Evolutionary conservation across 225 moss, liverwort and hornwort genomes (phyloP), one percentile per base, ranked within the genome.

Genomic region (Neckera pumila): DNA sequence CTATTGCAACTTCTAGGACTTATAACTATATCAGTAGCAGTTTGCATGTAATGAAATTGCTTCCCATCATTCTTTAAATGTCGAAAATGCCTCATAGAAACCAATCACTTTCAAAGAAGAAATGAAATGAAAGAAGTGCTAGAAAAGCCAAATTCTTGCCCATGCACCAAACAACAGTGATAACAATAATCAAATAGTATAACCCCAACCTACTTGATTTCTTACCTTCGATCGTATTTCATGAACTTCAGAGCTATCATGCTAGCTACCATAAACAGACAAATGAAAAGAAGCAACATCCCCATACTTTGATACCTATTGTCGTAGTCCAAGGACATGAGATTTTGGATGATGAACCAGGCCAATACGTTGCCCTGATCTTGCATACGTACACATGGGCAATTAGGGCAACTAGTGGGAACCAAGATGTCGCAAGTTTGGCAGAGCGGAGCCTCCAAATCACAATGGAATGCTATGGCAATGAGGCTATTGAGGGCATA

Each of bases 231-330:
- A 67, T 98, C 88, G 25, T 90, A 98, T 69, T 94, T 94, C 95
- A 98, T 98, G 83, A 91, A 97, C 88, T 86, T 94, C 1, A 98
- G 92, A 66, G 98, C 97, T 9, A 96, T 36, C 3, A 97, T 90
- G 30, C 95, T 94, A 4, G 93, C 76, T 31, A 93, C 43, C 90
- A 93, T 93, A 58, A 98, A 97, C 75, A 94, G 51, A 34, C 87
- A 36, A 26, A 81, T 92, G 89, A 95, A 96, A 31, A 93, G 64
- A 38, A 94, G 87, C 14, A 98, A 82, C 63, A 96, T 89, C 18
- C 95, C 93, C 96, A 92, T 88, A 34, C 49, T 90, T 5, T 86
- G 30, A 36, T 90, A 88, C 73, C 86, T 43, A 9, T 74, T 83
- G 83, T 9, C 6, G 53, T 95, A 96, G 66, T 95, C 86, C 43